phyloP scores from a whole-genome alignment of 2,329 filamentous ascomycete species.

The Fusarium zealandicum region DNA sequence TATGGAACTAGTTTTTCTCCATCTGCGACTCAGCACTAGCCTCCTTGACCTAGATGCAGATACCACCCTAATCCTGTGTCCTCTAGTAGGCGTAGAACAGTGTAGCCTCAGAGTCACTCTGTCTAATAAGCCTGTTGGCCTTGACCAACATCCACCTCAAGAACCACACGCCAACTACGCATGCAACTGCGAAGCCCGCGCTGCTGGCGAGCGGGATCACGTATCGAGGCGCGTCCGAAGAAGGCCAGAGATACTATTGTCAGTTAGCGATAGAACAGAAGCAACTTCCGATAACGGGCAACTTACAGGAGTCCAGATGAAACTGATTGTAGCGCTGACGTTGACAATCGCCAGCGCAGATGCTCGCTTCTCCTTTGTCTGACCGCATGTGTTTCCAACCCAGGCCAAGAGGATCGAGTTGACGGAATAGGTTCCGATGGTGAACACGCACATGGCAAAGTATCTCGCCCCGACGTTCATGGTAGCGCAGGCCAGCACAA shows the following conservation, averaged over 20 bases:
- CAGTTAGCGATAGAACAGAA: not conserved
- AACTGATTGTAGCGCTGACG: slow-evolving; percentile 28
- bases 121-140: slow-evolving; percentile 40
- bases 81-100: slow-evolving; percentile 36
- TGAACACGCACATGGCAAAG: slow-evolving; percentile 49
- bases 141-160: slow-evolving; percentile 40
- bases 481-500: slow-evolving; percentile 39
- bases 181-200: slow-evolving; percentile 43
- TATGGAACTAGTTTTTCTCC: not conserved
- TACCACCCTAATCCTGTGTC: not conserved
- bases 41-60: not conserved
- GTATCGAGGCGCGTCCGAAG: slow-evolving; percentile 33
- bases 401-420: slow-evolving; percentile 56
- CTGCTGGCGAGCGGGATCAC: slow-evolving; percentile 31
- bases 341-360: slow-evolving; percentile 48
- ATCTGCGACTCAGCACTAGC: too few relatives aligned
- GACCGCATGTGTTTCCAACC: slow-evolving; percentile 51
- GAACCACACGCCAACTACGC: slow-evolving; percentile 42
- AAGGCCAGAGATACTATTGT: slow-evolving; percentile 29
- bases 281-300: rapidly evolving
- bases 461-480: slow-evolving; percentile 34
- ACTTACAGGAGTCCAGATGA: slow-evolving; percentile 35
- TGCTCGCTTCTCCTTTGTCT: slow-evolving; percentile 58
- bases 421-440: slow-evolving; percentile 46
- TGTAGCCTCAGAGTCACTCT: slow-evolving; percentile 34